A percentile compares a stretch with the other conserved stretches of the same genome.
Evolutionary conservation across 441 rosid species (phyloP).

Genomic region (Populus hybrid): DNA sequence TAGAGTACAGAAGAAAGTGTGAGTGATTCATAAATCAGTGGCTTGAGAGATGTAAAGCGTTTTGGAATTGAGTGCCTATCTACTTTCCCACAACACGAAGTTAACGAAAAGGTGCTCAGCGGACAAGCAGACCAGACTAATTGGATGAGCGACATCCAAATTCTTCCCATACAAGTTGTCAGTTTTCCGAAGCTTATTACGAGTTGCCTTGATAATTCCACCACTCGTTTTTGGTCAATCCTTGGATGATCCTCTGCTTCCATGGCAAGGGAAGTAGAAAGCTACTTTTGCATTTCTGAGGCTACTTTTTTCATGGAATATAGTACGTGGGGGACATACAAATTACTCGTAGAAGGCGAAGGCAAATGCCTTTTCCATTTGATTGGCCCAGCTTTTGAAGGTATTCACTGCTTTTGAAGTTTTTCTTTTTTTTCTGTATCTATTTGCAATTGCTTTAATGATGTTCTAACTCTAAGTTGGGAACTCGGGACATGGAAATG

Average conservation of each 20-base stretch:
- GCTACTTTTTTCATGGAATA: background rate
- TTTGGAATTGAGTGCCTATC: background rate
- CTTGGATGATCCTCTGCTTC: background rate
- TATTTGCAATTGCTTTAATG: background rate
- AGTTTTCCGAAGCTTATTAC: background rate
- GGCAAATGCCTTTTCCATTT: too few relatives aligned
- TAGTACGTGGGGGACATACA: background rate
- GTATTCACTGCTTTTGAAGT: too few relatives aligned
- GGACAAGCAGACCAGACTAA: background rate
- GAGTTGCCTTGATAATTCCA: background rate
- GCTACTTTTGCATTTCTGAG: too few relatives aligned
- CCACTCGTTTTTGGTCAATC: background rate
- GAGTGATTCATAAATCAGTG: background rate
- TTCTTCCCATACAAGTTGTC: background rate
- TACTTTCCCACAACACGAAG: background rate
- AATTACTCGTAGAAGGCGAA: background rate
- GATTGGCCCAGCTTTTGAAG: too few relatives aligned
- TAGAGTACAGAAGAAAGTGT: background rate
- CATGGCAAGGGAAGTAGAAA: background rate
- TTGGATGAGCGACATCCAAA: background rate
- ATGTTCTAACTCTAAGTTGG: background rate
- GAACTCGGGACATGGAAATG: background rate
- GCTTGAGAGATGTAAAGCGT: background rate
- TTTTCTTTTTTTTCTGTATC: too few relatives aligned
- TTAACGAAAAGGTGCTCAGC: background rate